Evolutionary conservation across 176 grass and related monocot genomes (phyloP).

Genomic region (Poa pratensis): DNA sequence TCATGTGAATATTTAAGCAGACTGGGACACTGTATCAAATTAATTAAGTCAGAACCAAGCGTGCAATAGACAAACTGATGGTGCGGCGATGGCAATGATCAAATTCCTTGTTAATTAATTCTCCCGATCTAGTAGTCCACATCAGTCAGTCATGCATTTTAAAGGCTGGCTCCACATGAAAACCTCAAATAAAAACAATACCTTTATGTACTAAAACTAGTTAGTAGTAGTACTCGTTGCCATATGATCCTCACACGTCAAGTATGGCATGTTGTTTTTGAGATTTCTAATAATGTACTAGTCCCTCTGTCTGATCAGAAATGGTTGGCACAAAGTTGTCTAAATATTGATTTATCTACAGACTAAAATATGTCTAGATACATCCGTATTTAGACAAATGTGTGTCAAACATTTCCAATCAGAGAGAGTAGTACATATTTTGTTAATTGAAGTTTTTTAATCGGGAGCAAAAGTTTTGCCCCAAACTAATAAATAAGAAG

Average conservation of each 20-base stretch:
- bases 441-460: too few species aligned
- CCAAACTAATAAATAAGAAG: too few species aligned
- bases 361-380: too few species aligned
- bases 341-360: too few species aligned
- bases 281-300: not conserved
- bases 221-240: not conserved
- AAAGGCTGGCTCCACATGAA: not conserved
- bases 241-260: not conserved
- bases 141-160: not conserved
- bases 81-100: not conserved
- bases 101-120: not conserved
- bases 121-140: not conserved
- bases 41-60: not conserved
- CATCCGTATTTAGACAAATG: too few species aligned
- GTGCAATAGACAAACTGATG: not conserved
- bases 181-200: not conserved
- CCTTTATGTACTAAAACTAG: not conserved
- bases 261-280: not conserved
- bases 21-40: not conserved
- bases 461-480: too few species aligned
- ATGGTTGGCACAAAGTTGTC: too few species aligned
- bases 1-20: not conserved
- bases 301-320: too few species aligned
- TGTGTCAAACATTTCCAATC: too few species aligned
- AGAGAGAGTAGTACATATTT: too few species aligned